Conservation (phyloP, 148 eudicot genomes). For the Amaranthus palmeri region DNA sequence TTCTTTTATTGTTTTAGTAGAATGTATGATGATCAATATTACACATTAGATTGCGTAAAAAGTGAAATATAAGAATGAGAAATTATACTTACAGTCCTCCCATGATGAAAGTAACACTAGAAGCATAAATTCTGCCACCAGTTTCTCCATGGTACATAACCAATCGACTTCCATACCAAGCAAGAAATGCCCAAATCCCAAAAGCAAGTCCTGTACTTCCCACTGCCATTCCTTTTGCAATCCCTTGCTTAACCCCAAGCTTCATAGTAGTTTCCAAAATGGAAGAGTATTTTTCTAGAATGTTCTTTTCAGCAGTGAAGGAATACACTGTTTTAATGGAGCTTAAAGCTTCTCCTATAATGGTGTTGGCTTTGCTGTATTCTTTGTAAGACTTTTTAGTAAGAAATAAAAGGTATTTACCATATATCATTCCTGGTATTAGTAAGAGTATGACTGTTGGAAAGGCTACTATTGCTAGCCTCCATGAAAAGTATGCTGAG, state of each 20-base stretch:
- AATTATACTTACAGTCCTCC: constrained; percentile 81
- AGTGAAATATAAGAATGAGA: neutral
- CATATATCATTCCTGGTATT: constrained; percentile 75
- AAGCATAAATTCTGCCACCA: constrained; percentile 87
- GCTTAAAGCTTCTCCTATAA: constrained; percentile 68
- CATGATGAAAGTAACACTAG: constrained; percentile 69
- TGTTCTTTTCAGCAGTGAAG: constrained; percentile 73
- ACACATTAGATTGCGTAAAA: too few species aligned
- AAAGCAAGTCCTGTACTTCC: constrained; percentile 84
- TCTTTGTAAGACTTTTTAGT: constrained; percentile 57
- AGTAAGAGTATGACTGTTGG: constrained; percentile 73
- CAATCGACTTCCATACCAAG: constrained; percentile 92
- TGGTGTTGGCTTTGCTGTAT: constrained; percentile 63
- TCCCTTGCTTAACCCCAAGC: constrained; percentile 71
- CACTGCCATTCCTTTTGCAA: constrained; percentile 87
- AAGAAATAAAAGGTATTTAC: constrained; percentile 61
- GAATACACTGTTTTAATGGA: constrained; percentile 87
- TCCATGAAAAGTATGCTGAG: constrained; percentile 87
- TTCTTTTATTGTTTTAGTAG: too few species aligned
- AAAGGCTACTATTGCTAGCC: constrained; percentile 61
- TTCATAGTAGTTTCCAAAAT: constrained; percentile 55
- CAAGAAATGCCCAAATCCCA: constrained; percentile 90
- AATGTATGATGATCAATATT: too few species aligned
- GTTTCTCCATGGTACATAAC: constrained; percentile 81
- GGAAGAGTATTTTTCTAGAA: constrained; percentile 51